phyloP scores from a whole-genome alignment of 2,329 filamentous ascomycete species.

The Zalaria sp. region DNA sequence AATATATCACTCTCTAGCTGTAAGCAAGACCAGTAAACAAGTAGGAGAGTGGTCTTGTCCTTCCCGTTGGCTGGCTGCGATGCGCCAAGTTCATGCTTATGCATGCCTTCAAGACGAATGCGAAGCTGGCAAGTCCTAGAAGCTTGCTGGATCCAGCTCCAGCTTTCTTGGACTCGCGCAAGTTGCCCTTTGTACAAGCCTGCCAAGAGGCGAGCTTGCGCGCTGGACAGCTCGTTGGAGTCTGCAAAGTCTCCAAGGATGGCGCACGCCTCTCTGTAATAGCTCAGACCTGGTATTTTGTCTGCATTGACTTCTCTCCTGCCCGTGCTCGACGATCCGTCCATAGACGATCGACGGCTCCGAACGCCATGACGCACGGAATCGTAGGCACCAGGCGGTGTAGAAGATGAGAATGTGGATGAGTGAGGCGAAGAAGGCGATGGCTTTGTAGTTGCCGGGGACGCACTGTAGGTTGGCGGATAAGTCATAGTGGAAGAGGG shows the following conservation, averaged over 20 bases:
- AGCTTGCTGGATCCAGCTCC: slow-evolving; percentile 42
- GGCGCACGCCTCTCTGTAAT: slow-evolving; percentile 74
- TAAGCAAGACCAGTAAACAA: slow-evolving; percentile 86
- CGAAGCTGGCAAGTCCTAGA: slow-evolving; percentile 8
- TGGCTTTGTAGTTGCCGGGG: slow-evolving; percentile 15
- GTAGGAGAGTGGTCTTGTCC: slow-evolving; percentile 26
- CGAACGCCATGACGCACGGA: slow-evolving; percentile 10
- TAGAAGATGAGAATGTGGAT: slow-evolving; percentile 14
- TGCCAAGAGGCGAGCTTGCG: slow-evolving; percentile 72
- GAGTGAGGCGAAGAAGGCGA: slow-evolving; percentile 26
- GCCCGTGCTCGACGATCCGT: slow-evolving; percentile 9
- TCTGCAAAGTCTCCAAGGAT: slow-evolving; percentile 74
- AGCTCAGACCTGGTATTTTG: slow-evolving; percentile 75
- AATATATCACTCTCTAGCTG: slow-evolving; percentile 92
- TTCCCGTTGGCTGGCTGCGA: slow-evolving; percentile 13
- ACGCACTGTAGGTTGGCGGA: slow-evolving; percentile 2
- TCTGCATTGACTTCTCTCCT: slow-evolving; percentile 40
- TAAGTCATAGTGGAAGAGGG: background rate
- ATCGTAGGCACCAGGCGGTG: slow-evolving; percentile 12
- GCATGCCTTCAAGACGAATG: slow-evolving; percentile 5
- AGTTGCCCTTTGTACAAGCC: slow-evolving; percentile 83
- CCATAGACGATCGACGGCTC: slow-evolving; percentile 17
- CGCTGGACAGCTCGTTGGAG: slow-evolving; percentile 65
- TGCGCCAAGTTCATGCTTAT: slow-evolving; percentile 5
- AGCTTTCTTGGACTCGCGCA: slow-evolving; percentile 76